Evolutionary conservation across 768 basidiomycete genomes (phyloP), one percentile per base, ranked within the genome.

Genomic region (Tricholoma terreum): DNA sequence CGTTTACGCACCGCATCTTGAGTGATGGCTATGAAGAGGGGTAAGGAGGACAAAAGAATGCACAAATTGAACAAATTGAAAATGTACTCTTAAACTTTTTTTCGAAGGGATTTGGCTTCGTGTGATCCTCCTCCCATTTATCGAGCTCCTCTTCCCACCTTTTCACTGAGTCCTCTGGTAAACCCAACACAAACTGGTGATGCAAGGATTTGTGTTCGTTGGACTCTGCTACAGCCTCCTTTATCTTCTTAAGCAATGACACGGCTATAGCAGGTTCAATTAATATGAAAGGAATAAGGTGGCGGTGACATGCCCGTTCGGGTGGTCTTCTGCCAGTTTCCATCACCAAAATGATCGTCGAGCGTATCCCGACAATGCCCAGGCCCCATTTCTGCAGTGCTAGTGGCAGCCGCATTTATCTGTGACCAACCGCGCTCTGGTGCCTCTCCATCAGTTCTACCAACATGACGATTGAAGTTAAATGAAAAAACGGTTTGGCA

Each of bases 321-420:
- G 7, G 50, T 50, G n/a, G 50, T 45, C 43, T 24, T 45, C 12
- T 22, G 6, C 43, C 43, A 45, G 43, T 45, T 45, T 4, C 14
- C 22, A 45, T 45, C 43, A 19, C 57, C 58, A 48, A 64, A 71
- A 30, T 69, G 66, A 34, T 65, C 63, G 43, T 70, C 64, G 4
- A 73, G 22, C 0, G 40, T 59, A 24, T 70, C 68, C 2, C 58
- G 60, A 11, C 68, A 53, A 7, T 62, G 59, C 3, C 69, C 70
- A 6, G 68, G 66, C 11, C 71, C 72, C 75, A 76, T n/a, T n/a
- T n/a, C n/a, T n/a, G n/a, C n/a, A n/a, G n/a, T n/a, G n/a, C n/a
- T n/a, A n/a, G n/a, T n/a, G n/a, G n/a, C n/a, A n/a, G n/a, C n/a
- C n/a, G n/a, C n/a, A n/a, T n/a, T n/a, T n/a, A n/a, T n/a, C n/a